Evolutionary conservation across 306 rosid genomes (phyloP).

Genomic region (Coriaria nepalensis): DNA sequence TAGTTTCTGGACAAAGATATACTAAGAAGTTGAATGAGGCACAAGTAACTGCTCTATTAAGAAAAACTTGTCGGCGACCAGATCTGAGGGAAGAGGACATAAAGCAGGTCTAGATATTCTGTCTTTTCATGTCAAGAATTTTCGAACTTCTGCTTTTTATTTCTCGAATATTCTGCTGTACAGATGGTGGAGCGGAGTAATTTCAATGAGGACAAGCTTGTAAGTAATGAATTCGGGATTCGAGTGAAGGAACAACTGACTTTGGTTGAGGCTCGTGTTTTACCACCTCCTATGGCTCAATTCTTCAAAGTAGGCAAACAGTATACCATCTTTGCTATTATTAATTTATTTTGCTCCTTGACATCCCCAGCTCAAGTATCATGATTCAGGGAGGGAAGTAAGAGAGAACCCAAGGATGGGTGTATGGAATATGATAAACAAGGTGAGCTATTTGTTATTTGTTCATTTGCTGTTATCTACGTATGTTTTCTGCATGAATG

Average conservation of each 20-base stretch:
- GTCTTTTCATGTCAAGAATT: not conserved
- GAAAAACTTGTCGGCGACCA: slow-evolving; percentile 60
- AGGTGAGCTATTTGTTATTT: slow-evolving; percentile 26
- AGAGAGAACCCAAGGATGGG: slow-evolving; percentile 51
- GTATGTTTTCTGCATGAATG: too few relatives aligned
- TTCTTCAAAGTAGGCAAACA: too few relatives aligned
- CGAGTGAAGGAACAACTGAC: slow-evolving; percentile 19
- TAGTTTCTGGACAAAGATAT: slow-evolving; percentile 48
- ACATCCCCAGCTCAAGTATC: slow-evolving; percentile 42
- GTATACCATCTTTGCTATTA: slow-evolving; percentile 1
- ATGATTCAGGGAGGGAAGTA: slow-evolving; percentile 29
- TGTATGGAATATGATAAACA: slow-evolving; percentile 76
- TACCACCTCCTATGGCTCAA: slow-evolving; percentile 36
- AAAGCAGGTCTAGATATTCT: slow-evolving; percentile 9
- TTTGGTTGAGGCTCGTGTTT: slow-evolving; percentile 35
- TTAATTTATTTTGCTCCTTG: too few relatives aligned
- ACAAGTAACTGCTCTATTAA: slow-evolving; percentile 37
- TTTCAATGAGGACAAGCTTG: slow-evolving; percentile 17
- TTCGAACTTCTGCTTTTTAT: not conserved
- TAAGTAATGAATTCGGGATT: slow-evolving; percentile 25
- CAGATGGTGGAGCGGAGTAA: slow-evolving; percentile 21
- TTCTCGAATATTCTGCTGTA: not conserved
- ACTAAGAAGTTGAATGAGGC: slow-evolving; percentile 31
- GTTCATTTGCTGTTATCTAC: too few relatives aligned
- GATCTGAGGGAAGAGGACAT: slow-evolving; percentile 16